phyloP scores from a whole-genome alignment of 2,329 filamentous ascomycete species.

The Cordyceps pruinosa region DNA sequence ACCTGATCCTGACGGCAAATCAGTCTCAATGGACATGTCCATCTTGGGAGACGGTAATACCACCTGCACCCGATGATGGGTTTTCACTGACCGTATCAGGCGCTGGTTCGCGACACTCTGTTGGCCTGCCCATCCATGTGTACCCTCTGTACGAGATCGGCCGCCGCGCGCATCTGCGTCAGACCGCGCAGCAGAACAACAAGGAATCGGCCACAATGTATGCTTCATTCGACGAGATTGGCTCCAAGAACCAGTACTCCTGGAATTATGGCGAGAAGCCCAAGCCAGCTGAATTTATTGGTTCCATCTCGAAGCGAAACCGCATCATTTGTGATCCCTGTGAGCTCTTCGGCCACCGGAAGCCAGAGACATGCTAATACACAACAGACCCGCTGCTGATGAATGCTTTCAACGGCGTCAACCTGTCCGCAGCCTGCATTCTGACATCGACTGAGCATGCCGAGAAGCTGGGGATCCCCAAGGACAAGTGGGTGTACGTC shows the following conservation, averaged over 20 bases:
- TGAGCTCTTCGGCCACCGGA: slow-evolving; percentile 27
- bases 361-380: background rate
- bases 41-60: slow-evolving; percentile 27
- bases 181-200: slow-evolving; percentile 49
- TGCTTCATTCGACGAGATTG: slow-evolving; percentile 51
- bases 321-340: slow-evolving; percentile 64
- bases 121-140: slow-evolving; percentile 58
- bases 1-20: slow-evolving; percentile 37
- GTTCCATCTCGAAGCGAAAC: slow-evolving; percentile 47
- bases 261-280: slow-evolving; percentile 48
- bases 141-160: slow-evolving; percentile 63
- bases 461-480: slow-evolving; percentile 43
- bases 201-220: slow-evolving; percentile 54
- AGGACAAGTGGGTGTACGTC: slow-evolving; percentile 55
- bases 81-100: slow-evolving; percentile 30
- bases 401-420: slow-evolving; percentile 66
- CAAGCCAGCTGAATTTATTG: slow-evolving; percentile 44
- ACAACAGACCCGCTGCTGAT: slow-evolving; percentile 57
- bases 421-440: slow-evolving; percentile 54
- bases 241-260: slow-evolving; percentile 43
- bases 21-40: slow-evolving; percentile 42
- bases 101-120: slow-evolving; percentile 47
- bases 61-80: background rate
- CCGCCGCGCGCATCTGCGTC: slow-evolving; percentile 48
- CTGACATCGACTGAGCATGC: slow-evolving; percentile 53